A percentile compares a stretch with the other conserved stretches of the same genome.
These are phyloP conservation scores for Talaromyces marneffei DNA, from an alignment of 2,329 filamentous ascomycete species.

Conservation along the genomic window DNA sequence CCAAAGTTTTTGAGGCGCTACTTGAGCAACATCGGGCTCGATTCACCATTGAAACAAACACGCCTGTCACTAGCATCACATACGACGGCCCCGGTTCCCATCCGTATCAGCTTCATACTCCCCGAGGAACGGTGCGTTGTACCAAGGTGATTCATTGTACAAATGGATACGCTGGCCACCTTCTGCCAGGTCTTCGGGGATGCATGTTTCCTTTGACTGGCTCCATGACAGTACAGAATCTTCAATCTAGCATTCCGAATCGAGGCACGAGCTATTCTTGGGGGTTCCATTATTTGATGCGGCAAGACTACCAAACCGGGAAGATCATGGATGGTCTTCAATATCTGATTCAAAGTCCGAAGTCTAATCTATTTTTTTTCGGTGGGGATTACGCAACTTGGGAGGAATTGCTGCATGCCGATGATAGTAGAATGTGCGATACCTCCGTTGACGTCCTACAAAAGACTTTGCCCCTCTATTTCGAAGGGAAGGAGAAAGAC, in stretches of 20 bases:
- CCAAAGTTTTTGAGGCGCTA: conserved; percentile 16
- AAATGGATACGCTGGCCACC: not conserved
- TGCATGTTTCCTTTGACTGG: too few relatives aligned
- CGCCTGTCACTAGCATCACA: conserved; percentile 16
- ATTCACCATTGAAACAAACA: conserved; percentile 21
- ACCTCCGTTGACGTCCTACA: too few relatives aligned
- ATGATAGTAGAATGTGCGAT: too few relatives aligned
- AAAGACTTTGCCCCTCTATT: not conserved
- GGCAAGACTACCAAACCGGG: not conserved
- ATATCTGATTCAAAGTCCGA: conserved; percentile 18
- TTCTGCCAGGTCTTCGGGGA: not conserved
- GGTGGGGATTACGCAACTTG: conserved; percentile 17
- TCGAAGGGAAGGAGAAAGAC: conserved; percentile 12
- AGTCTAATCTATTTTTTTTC: conserved; percentile 17
- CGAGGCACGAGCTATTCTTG: not conserved
- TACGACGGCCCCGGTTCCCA: too few relatives aligned
- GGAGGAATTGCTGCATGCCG: conserved; percentile 4
- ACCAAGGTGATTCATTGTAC: not conserved
- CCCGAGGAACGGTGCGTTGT: not conserved
- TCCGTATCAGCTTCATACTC: not conserved
- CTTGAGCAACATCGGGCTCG: conserved; percentile 13
- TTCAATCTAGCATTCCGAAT: not conserved
- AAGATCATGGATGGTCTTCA: conserved; percentile 15
- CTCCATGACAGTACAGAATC: not conserved
- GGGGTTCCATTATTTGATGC: not conserved